These are phyloP conservation scores for Breviolum minutum DNA, from an alignment of 73 alveolate species.

Conservation along the genomic window DNA sequence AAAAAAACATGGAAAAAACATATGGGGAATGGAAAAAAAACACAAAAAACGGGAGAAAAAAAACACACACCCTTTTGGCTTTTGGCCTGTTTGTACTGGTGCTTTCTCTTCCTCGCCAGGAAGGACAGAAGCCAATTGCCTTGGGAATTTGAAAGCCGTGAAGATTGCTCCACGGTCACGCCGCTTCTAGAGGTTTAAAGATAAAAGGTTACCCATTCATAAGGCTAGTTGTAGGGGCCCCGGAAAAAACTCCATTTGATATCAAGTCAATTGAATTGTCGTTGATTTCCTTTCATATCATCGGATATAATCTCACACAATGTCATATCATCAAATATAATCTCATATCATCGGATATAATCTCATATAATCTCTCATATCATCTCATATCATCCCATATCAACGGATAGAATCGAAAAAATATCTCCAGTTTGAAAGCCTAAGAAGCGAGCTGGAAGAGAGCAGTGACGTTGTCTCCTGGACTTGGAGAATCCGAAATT, in stretches of 20 bases:
- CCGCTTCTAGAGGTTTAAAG: no score
- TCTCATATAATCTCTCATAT: no score
- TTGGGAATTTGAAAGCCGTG: neutral
- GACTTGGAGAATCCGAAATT: neutral
- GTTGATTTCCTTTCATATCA: no score
- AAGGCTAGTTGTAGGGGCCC: no score
- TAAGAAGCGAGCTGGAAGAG: constrained; percentile 24
- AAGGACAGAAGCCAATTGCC: constrained; percentile 42
- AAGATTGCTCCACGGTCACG: no score
- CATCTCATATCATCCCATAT: neutral
- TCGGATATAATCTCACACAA: no score
- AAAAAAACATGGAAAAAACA: neutral
- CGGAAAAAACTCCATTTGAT: no score
- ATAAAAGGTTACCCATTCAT: no score
- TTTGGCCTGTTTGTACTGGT: neutral
- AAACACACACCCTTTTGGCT: neutral
- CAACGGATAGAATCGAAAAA: neutral
- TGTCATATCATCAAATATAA: no score
- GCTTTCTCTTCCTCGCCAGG: constrained; percentile 14
- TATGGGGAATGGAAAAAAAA: neutral
- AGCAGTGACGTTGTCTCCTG: constrained; percentile 67
- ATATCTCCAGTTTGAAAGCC: neutral
- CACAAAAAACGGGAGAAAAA: neutral
- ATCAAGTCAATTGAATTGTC: no score
- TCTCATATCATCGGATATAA: no score